phyloP scores from a whole-genome alignment of 768 basidiomycete species.

The Rhodotorula kratochvilovae region DNA sequence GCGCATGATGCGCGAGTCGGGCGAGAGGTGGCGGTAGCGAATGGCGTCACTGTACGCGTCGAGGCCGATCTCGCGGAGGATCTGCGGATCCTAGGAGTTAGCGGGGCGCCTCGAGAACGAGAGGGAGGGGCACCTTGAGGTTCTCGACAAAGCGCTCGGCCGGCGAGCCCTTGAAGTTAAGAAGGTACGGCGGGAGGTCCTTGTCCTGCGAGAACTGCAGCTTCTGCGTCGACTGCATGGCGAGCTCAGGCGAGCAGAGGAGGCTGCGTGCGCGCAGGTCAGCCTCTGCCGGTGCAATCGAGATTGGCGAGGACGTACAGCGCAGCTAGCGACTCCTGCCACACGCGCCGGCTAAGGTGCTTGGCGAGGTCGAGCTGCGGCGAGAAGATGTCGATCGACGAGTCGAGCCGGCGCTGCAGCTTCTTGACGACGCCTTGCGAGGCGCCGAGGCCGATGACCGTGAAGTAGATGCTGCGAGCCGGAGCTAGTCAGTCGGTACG shows the following conservation, averaged over 20 bases:
- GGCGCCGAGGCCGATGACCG: conserved; percentile 56
- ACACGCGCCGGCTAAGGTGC: conserved; percentile 66
- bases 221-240: conserved; percentile 58
- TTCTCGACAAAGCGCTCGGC: conserved; percentile 73
- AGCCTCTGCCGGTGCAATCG: background rate
- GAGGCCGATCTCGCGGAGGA: conserved; percentile 66
- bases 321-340: conserved; percentile 71
- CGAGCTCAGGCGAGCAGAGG: conserved; percentile 58
- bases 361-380: conserved; percentile 53
- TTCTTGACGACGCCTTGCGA: conserved; percentile 60
- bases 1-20: conserved; percentile 52
- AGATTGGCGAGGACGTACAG: conserved; percentile 44
- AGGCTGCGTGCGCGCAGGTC: conserved; percentile 42
- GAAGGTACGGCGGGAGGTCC: conserved; percentile 65
- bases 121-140: conserved; percentile 56
- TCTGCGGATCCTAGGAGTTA: conserved; percentile 51
- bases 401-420: conserved; percentile 58
- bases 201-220: conserved; percentile 58
- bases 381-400: conserved; percentile 76
- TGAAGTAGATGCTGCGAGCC: conserved; percentile 54
- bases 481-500: conserved; percentile 29
- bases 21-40: conserved; percentile 51
- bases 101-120: background rate
- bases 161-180: conserved; percentile 61
- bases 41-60: conserved; percentile 56